phyloP scores from a whole-genome alignment of 164 flowering plant genomes.

The Euptelea pleiosperma region DNA sequence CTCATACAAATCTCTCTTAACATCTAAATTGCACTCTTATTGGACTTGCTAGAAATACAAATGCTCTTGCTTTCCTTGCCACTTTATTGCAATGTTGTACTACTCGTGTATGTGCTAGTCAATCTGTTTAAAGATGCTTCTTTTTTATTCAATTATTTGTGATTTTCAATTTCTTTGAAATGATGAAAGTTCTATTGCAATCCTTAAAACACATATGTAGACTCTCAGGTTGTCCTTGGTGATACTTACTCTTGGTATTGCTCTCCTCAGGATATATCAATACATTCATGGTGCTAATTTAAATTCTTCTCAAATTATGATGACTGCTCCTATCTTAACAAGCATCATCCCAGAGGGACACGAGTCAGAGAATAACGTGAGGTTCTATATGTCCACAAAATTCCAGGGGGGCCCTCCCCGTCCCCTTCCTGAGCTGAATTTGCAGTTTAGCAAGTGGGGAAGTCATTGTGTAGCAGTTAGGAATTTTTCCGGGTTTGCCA shows the following conservation, averaged over 20 bases:
- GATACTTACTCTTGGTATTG: slow-evolving; percentile 1
- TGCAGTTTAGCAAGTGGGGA: slow-evolving; percentile 31
- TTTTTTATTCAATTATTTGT: no score
- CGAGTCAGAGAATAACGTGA: slow-evolving; percentile 17
- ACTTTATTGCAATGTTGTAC: no score
- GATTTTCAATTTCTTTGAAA: no score
- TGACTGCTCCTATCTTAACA: slow-evolving; percentile 42
- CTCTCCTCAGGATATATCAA: slow-evolving; percentile 35
- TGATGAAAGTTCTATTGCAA: no score
- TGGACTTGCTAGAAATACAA: no score
- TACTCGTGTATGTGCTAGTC: no score
- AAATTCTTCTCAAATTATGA: slow-evolving; percentile 21
- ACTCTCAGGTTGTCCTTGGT: background rate
- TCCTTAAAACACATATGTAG: no score
- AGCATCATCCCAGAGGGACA: slow-evolving; percentile 17
- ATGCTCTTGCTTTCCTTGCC: no score
- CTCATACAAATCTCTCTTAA: no score
- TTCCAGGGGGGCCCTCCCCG: slow-evolving; percentile 20
- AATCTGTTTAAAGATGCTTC: no score
- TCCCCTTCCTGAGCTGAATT: slow-evolving; percentile 31
- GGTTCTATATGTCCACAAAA: slow-evolving; percentile 22
- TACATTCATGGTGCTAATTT: slow-evolving; percentile 44
- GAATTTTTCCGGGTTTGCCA: slow-evolving; percentile 39
- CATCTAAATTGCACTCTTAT: no score
- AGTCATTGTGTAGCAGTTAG: slow-evolving; percentile 33